Percentiles rank a stretch among this genome's conserved stretches.
Evolutionary conservation across 768 basidiomycete genomes (phyloP).

Genomic region (Suillus discolor): DNA sequence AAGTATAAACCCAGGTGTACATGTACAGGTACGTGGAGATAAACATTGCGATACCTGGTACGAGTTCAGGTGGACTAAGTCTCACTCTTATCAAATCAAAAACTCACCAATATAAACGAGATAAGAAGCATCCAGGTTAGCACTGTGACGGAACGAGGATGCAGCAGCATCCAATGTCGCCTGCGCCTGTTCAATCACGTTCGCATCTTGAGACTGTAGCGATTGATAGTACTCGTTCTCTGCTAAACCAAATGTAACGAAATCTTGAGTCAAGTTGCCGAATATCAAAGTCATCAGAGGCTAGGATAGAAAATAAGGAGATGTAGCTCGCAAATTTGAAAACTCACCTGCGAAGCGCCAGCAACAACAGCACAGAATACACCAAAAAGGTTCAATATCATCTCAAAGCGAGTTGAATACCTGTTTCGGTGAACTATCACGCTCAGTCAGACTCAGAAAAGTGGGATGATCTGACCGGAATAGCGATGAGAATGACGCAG

Average conservation of each 20-base stretch:
- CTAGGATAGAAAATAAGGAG: slow-evolving; percentile 14
- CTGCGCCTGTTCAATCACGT: slow-evolving; percentile 3
- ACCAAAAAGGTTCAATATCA: slow-evolving; percentile 68
- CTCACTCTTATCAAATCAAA: slow-evolving; percentile 16
- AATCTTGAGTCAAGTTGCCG: slow-evolving; percentile 46
- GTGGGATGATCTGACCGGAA: slow-evolving; percentile 44
- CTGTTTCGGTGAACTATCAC: slow-evolving; percentile 39
- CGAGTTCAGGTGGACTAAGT: neutral
- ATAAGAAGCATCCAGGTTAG: slow-evolving; percentile 39
- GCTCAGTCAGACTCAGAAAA: no score
- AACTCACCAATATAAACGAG: slow-evolving; percentile 39
- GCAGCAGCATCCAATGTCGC: slow-evolving; percentile 16
- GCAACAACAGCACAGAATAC: slow-evolving; percentile 69
- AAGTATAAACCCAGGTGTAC: slow-evolving; percentile 35
- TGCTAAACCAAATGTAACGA: slow-evolving; percentile 35
- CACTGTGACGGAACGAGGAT: slow-evolving; percentile 26
- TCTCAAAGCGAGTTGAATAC: slow-evolving; percentile 74
- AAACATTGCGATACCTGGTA: slow-evolving; percentile 47
- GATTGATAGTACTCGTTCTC: slow-evolving; percentile 5
- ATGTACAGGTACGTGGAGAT: slow-evolving; percentile 46
- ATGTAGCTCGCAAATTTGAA: slow-evolving; percentile 3
- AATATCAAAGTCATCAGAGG: slow-evolving; percentile 50
- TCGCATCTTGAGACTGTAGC: slow-evolving; percentile 17
- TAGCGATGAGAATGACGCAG: slow-evolving; percentile 44
- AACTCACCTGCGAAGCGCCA: slow-evolving; percentile 76